Evolutionary conservation across 208 protist genomes (phyloP), one percentile per base, ranked within the genome.

Genomic region (Phytomonas sp.): DNA sequence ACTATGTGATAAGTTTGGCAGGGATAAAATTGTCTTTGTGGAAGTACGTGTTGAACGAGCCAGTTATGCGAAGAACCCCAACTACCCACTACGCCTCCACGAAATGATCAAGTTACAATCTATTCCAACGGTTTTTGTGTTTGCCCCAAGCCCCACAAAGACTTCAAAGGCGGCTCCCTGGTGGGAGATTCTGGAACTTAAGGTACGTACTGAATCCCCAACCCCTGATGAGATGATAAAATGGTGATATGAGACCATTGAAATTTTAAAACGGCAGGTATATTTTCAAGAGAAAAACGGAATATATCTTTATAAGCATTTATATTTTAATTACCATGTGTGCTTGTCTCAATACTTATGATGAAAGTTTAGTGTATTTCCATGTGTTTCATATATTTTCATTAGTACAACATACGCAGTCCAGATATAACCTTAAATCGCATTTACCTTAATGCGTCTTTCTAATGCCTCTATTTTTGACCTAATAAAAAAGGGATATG

Each of bases 1-100:
- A 20, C 77, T 87, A 32, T 75, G 60, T 26, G 34, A 67, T 13
- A 87, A 84, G 69, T 62, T 75, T 29, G 75, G 73, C 3, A 62
- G 70, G 7, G 40, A 20, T 7, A 71, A 70, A 53, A 74, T 85
- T 23, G 63, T 91, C 26, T 86, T 85, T 62, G 66, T 95, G 32
- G 80, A 93, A 65, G 70, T 79, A 33, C 81, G 76, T 17, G 73
- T 92, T 40, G 85, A 91, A 67, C 82, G 87, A 37, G 75, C 79
- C 13, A 71, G 75, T 61, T 95, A 92, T 66, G 70, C 82, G 26
- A 76, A 81, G 33, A 91, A 93, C 72, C 80, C 85, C 8, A 66
- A 76, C 2, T 91, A 85, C 61, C 69, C 65, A 13, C 89, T 91
- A 71, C 78, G 90, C 67, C 82, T 30, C 33, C 87, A 93, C 70